Evolutionary conservation across 768 basidiomycete genomes (phyloP).

Genomic region (Termitomyces sp.): DNA sequence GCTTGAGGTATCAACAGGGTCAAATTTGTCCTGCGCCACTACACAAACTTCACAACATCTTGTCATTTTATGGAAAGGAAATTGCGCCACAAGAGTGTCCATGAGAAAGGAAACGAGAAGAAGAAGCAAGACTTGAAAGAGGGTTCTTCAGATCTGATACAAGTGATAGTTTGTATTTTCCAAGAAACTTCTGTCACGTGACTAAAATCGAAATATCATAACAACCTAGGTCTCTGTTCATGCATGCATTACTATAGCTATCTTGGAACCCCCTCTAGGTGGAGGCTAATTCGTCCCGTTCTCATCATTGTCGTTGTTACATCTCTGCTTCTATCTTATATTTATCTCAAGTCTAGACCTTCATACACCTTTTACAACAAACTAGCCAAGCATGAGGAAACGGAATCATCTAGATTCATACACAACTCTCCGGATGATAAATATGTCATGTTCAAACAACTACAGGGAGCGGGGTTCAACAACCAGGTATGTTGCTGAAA

Average conservation of each 20-base stretch:
- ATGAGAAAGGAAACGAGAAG: neutral
- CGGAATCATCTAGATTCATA: constrained; percentile 24
- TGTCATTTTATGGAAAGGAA: neutral
- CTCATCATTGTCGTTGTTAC: constrained; percentile 10
- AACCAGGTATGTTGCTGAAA: constrained; percentile 33
- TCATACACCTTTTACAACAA: constrained; percentile 34
- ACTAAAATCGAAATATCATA: no score
- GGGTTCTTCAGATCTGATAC: no score
- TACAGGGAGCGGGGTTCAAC: constrained; percentile 47
- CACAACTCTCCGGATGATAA: constrained; percentile 24
- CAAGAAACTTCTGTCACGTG: neutral
- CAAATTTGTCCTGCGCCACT: neutral
- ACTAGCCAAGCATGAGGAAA: constrained; percentile 26
- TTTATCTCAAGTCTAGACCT: constrained; percentile 32
- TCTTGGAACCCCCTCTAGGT: constrained; percentile 4
- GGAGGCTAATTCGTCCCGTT: constrained; percentile 19
- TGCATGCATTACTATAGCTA: constrained; percentile 16
- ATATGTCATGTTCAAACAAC: constrained; percentile 42
- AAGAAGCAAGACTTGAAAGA: neutral
- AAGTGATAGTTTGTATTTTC: neutral
- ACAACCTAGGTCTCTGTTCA: neutral
- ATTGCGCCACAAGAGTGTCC: neutral
- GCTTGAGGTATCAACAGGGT: neutral
- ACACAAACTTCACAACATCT: neutral
- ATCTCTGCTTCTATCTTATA: constrained; percentile 23